Base-by-base conservation (phyloP, 2,329 filamentous ascomycete species). In the Cytospora chrysosperma region DNA sequence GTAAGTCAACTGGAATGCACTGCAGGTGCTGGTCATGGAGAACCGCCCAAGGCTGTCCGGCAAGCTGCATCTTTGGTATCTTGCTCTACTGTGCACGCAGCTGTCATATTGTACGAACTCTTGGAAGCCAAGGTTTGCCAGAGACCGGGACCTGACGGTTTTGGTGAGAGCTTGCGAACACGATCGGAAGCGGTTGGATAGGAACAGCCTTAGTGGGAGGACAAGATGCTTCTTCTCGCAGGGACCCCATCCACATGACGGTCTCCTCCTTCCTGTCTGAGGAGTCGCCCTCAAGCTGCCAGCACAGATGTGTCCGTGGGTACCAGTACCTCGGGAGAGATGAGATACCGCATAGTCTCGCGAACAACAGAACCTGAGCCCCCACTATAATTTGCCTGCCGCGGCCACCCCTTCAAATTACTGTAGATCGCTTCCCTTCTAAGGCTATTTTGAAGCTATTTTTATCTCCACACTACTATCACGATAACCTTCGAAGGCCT, bases 181-280 rank as follows among this genome's bases (percentile, higher is more conserved):
- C 37, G 37, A 6, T n/a, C 37, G 40, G 40, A 47, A 47, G 40
- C n/a, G 40, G 8, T 43, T 43, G 40, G 40, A 43, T 9, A 17
- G 24, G 57, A n/a, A 40, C 58, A 47, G 58, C 26, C 58, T 28
- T 8, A 27, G 26, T 24, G 27, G 28, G 37, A 47, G 37, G 12
- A 10, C 24, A 34, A 19, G 24, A 27, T 59, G 51, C 58, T 55
- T 61, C 37, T 61, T 61, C 58, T 21, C 51, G 50, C 32, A 30
- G 26, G 27, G 32, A 55, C 50, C 58, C 58, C 27, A 49, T 60
- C 34, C 43, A 30, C 50, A n/a, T 60, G 26, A 24, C 52, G 47
- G 57, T 43, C 57, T 54, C 40, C 57, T 54, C 40, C 40, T 21
- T 47, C 40, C 40, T 21, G 40, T 47, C 40, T 17, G n/a, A 47